Evolutionary conservation across 1,284 basidiomycete genomes (phyloP).

Genomic region (Cutaneotrichosporon daszewskae): DNA sequence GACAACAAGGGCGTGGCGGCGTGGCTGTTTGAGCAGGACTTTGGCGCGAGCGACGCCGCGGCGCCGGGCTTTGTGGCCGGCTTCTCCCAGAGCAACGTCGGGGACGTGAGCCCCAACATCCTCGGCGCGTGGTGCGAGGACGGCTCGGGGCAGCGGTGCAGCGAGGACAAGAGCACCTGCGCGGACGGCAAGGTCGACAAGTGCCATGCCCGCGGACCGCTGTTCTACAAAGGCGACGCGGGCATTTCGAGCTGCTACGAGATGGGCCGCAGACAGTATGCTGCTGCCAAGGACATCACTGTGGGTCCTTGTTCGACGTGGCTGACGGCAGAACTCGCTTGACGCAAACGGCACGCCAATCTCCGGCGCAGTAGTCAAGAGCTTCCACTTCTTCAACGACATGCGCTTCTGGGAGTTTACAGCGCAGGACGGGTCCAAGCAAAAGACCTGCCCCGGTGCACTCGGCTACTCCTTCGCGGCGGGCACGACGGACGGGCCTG

Average conservation of each 20-base stretch:
- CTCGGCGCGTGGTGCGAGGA: conserved; percentile 16
- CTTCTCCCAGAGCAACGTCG: conserved; percentile 16
- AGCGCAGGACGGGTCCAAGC: neutral
- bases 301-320: neutral
- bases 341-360: conserved; percentile 4
- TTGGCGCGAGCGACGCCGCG: neutral
- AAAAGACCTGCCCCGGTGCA: conserved; percentile 11
- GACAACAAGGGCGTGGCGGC: conserved; percentile 19
- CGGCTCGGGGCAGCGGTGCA: conserved; percentile 8
- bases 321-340: neutral
- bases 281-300: neutral
- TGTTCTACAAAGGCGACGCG: conserved; percentile 2
- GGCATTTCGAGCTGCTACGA: conserved; percentile 7
- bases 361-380: conserved; percentile 5
- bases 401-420: conserved; percentile 12
- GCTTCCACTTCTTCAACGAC: conserved; percentile 15
- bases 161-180: conserved; percentile 7
- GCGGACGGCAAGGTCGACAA: conserved; percentile 5
- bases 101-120: conserved; percentile 12
- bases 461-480: conserved; percentile 13
- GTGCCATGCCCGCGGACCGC: conserved; percentile 11
- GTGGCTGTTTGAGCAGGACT: conserved; percentile 6
- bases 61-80: conserved; percentile 12
- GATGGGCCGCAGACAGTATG: conserved; percentile 12
- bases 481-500: conserved; percentile 14